Evolutionary conservation across 345 rosid species (phyloP).

Genomic region (Euclidium syriacum): DNA sequence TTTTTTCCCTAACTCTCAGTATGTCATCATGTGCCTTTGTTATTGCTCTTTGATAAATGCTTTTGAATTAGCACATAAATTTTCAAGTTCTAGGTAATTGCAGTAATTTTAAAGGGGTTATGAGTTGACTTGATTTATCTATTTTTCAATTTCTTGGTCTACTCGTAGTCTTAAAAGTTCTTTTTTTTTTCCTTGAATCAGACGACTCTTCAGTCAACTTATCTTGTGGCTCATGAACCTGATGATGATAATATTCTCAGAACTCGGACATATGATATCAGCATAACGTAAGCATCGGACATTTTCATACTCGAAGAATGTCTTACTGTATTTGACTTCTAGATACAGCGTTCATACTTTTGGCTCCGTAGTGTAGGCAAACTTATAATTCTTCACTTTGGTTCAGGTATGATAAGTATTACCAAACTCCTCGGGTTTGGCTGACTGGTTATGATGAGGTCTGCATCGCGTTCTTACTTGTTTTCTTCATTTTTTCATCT

Average conservation of each 20-base stretch:
- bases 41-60: not conserved
- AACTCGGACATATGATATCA: slow-evolving; percentile 96
- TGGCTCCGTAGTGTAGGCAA: not conserved
- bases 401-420: slow-evolving; percentile 80
- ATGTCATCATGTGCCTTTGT: slow-evolving; percentile 7
- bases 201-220: slow-evolving; percentile 80
- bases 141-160: not conserved
- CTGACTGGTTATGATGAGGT: slow-evolving; percentile 98
- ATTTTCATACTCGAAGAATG: not conserved
- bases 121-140: not conserved
- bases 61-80: not conserved
- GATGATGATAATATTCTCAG: slow-evolving; percentile 86
- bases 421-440: slow-evolving; percentile 96
- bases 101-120: not conserved
- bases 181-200: slow-evolving; percentile 18
- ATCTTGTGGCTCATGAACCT: slow-evolving; percentile 82
- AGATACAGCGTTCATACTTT: not conserved
- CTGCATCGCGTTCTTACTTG: slow-evolving; percentile 19
- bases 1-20: not conserved
- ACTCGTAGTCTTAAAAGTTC: not conserved
- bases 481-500: not conserved
- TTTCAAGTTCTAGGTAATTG: not conserved
- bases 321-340: not conserved
- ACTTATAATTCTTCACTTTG: not conserved
- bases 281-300: slow-evolving; percentile 72